phyloP scores from a whole-genome alignment of 257 asterid genomes.

The Fraxinus americana region DNA sequence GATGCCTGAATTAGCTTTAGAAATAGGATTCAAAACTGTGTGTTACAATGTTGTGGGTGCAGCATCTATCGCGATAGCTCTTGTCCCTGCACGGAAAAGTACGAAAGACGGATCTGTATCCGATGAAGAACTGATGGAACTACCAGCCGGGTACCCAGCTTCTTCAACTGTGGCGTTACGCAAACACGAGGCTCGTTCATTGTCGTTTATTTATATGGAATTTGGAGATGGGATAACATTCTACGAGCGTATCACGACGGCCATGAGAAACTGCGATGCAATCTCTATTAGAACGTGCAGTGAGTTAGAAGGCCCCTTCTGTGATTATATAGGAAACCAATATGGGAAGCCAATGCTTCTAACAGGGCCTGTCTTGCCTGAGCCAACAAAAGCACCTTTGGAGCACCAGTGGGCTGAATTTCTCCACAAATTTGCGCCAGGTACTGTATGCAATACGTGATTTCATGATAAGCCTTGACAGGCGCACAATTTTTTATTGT shows the following conservation, averaged over 20 bases:
- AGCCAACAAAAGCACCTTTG: not conserved
- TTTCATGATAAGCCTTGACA: too few relatives aligned
- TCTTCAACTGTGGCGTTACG: not conserved
- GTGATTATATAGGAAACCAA: not conserved
- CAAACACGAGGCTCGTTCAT: not conserved
- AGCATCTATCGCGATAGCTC: not conserved
- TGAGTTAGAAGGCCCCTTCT: not conserved
- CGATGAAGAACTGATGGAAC: not conserved
- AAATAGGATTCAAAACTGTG: not conserved
- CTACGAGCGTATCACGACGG: constrained; percentile 16
- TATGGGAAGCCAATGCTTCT: not conserved
- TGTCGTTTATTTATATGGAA: not conserved
- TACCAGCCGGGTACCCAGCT: not conserved
- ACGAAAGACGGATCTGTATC: not conserved
- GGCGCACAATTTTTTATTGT: too few relatives aligned
- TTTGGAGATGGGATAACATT: constrained; percentile 32
- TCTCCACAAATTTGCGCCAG: constrained; percentile 8
- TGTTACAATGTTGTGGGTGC: not conserved
- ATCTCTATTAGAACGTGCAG: not conserved
- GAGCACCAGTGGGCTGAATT: constrained; percentile 11
- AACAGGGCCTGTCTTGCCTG: not conserved
- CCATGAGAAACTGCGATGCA: not conserved
- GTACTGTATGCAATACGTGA: not conserved
- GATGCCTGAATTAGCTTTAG: not conserved
- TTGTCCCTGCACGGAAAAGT: not conserved